Evolutionary conservation across 208 protist genomes (phyloP).

Genomic region (Leishmania amazonensis): DNA sequence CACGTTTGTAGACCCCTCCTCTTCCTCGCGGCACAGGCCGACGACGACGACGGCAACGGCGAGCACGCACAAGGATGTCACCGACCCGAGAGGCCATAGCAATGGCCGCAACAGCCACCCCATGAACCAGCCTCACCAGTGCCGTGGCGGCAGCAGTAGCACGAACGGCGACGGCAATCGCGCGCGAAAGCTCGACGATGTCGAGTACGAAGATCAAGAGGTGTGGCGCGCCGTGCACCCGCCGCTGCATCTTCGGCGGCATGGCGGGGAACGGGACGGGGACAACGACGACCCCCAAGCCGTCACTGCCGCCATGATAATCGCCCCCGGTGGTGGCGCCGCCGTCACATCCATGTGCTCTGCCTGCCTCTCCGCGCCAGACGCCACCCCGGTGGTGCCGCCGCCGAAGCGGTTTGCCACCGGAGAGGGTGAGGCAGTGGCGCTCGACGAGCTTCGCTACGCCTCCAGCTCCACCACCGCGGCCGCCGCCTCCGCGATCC

Average conservation of each 20-base stretch:
- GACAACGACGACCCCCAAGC: background rate
- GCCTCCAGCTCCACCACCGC: background rate
- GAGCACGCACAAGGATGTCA: background rate
- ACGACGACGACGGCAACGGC: background rate
- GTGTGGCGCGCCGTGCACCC: background rate
- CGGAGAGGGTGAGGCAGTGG: conserved; percentile 15
- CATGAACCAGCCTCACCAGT: background rate
- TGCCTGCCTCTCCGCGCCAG: conserved; percentile 3
- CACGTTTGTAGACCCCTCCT: conserved; percentile 18
- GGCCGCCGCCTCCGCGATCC: background rate
- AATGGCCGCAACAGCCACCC: background rate
- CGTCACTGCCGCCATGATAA: background rate
- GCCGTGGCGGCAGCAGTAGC: background rate
- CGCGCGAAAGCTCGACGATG: conserved; percentile 14
- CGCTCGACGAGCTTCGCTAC: conserved; percentile 11
- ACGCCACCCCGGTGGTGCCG: conserved; percentile 26
- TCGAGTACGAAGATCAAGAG: conserved; percentile 25
- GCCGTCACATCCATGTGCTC: background rate
- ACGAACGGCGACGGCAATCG: background rate
- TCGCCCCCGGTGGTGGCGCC: background rate
- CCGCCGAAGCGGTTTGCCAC: conserved; percentile 32
- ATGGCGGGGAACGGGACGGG: background rate
- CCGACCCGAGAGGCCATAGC: background rate
- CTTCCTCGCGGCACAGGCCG: background rate
- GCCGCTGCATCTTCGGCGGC: background rate